Evolutionary conservation across 1,284 basidiomycete genomes (phyloP), one percentile per base, ranked within the genome.

Genomic region (Calocybe gambosa): DNA sequence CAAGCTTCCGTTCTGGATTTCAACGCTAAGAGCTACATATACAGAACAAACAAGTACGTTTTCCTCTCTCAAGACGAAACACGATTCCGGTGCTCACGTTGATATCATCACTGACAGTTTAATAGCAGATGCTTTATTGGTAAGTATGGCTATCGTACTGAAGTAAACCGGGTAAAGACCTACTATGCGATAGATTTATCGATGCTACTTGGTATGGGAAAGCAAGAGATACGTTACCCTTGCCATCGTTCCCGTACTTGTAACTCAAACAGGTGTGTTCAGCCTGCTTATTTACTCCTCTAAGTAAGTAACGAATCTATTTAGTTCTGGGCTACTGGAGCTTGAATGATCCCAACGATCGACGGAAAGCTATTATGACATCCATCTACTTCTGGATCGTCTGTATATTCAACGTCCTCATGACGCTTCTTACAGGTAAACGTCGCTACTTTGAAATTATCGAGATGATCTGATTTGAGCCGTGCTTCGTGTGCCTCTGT

Each of bases 201-300:
- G 60, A 15, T 62, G 59, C 37, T 62, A 55, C 26, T 56, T 57
- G 50, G 50, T 61, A 1, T 62, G 61, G 60, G 45, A 50, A 10
- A 43, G 45, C 16, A 51, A 50, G 4, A 56, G 46, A 37, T 53
- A 52, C 13, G 31, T 59, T 5, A 28, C 58, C 23, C 41, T 56
- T 9, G 50, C 46, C 5, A 47, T 58, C 5, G 47, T 46, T 3
- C 12, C 57, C n/a, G 34, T 62, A n/a, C 53, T 62, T 4, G 12
- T 58, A 8, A 52, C 46, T 16, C 56, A 59, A 29, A 56, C 61
- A 21, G 49, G 60, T 61, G 20, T 37, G 19, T 49, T 43, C 6
- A 13, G 4, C 2, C 12, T 6, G 25, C 13, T 8, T 13, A 31
- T n/a, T 12, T n/a, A n/a, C n/a, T n/a, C n/a, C n/a, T n/a, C n/a